Evolutionary conservation across 306 rosid genomes (phyloP), one percentile per base, ranked within the genome.

Genomic region (Gleditsia sinensis): DNA sequence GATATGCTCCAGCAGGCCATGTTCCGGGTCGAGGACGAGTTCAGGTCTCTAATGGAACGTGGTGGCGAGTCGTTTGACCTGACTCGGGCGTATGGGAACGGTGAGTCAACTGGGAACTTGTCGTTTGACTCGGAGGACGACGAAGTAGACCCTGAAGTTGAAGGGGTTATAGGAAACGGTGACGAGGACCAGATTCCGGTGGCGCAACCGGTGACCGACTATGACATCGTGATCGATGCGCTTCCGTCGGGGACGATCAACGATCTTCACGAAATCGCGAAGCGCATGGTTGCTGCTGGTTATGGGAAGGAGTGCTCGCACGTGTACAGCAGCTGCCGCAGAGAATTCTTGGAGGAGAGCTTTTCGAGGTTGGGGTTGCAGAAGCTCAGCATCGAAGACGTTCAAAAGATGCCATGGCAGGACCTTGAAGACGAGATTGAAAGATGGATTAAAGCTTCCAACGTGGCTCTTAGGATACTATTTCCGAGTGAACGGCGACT

Each of bases 211-310:
- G 68, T 89, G 37, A 59, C 80, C 1, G 84, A 87, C 59, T 89
- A 81, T 74, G 89, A 87, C 67, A 69, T 89, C 71, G 60, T 89
- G 51, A 85, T 89, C 40, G 94, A 89, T 16, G 88, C 88, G 65
- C 84, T 89, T 0, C 94, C 94, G 9, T 87, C 94, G 0, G 88
- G 72, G 0, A 87, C 85, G 4, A 72, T 89, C 78, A 83, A 77
- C 75, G 91, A 89, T 25, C 91, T 89, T 45, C 91, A 87, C 50
- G 89, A 89, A 68, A 87, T 89, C 21, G 91, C 91, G 50, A 87
- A 89, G 81, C 88, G 94, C 4, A 89, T 89, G 94, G 94, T 87
- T 60, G 80, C 83, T 7, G 91, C 88, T 1, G 89, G 94, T n/a
- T 89, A 83, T 50, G 88, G 82, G 20, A 89, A 87, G 68, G 90